These are phyloP conservation scores for Apiospora sp. DNA, from an alignment of 2,329 filamentous ascomycete genomes.

Conservation along the genomic window DNA sequence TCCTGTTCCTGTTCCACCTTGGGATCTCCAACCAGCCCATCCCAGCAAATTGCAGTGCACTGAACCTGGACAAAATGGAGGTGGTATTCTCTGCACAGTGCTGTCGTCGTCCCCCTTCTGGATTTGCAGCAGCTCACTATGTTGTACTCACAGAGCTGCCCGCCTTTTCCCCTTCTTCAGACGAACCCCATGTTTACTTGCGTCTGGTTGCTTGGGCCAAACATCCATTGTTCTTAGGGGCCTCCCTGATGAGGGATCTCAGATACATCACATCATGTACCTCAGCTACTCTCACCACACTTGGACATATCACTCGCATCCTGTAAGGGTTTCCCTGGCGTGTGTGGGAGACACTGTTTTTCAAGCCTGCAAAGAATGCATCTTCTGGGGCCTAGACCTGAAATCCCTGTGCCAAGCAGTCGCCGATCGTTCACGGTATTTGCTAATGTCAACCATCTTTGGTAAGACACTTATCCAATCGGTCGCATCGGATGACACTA, in stretches of 20 bases:
- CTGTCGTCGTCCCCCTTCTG: background rate
- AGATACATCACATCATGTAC: background rate
- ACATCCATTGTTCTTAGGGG: background rate
- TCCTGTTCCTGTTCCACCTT: background rate
- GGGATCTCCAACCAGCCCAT: background rate
- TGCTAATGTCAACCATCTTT: background rate
- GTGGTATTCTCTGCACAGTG: background rate
- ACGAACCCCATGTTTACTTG: background rate
- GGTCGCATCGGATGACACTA: conserved; percentile 10
- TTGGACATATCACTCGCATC: background rate
- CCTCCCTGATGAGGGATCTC: background rate
- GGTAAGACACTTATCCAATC: conserved; percentile 14
- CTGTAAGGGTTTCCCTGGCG: background rate
- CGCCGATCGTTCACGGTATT: conserved; percentile 3
- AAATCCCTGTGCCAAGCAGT: conserved; percentile 9
- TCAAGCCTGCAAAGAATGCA: background rate
- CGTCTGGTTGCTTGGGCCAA: background rate
- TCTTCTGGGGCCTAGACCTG: conserved; percentile 5
- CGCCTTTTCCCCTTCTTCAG: background rate
- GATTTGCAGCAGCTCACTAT: background rate
- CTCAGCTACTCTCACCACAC: background rate
- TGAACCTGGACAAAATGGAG: background rate
- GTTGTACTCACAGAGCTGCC: too few species aligned
- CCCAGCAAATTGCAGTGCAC: background rate
- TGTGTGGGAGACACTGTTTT: conserved; percentile 2